Percentiles rank a stretch among this genome's conserved stretches.
These are phyloP conservation scores for Phytopythium boreale DNA, from an alignment of 352 stramenopile species.

Conservation along the genomic window DNA sequence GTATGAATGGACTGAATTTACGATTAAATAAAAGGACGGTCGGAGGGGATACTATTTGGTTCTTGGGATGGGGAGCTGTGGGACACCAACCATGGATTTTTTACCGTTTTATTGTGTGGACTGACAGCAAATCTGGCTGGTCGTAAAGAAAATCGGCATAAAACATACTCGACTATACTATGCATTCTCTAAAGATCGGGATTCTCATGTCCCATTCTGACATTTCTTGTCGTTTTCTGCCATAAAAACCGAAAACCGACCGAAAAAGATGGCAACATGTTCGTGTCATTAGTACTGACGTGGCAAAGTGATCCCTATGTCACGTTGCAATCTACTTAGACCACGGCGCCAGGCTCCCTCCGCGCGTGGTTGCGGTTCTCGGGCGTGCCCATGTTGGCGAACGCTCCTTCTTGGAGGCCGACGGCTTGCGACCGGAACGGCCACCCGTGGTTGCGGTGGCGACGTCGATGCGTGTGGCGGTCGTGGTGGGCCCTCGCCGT, in stretches of 20 bases:
- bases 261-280: not conserved
- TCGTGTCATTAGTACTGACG: not conserved
- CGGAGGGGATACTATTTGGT: too few species aligned
- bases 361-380: not conserved
- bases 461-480: slow-evolving; percentile 1
- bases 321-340: not conserved
- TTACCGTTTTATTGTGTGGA: not conserved
- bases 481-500: slow-evolving; percentile 22
- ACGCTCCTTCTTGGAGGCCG: not conserved
- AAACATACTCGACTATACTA: not conserved
- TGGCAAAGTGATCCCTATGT: not conserved
- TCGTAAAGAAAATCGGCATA: not conserved
- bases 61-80: not conserved
- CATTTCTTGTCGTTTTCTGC: not conserved
- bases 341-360: not conserved
- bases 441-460: not conserved
- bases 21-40: too few species aligned
- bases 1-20: too few species aligned
- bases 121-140: not conserved
- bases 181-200: not conserved
- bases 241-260: not conserved
- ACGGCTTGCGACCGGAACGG: not conserved
- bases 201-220: not conserved
- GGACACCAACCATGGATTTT: not conserved
- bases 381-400: not conserved